Evolutionary conservation across 768 basidiomycete genomes (phyloP), one percentile per base, ranked within the genome.

Genomic region (Calocybe gangraenosa): DNA sequence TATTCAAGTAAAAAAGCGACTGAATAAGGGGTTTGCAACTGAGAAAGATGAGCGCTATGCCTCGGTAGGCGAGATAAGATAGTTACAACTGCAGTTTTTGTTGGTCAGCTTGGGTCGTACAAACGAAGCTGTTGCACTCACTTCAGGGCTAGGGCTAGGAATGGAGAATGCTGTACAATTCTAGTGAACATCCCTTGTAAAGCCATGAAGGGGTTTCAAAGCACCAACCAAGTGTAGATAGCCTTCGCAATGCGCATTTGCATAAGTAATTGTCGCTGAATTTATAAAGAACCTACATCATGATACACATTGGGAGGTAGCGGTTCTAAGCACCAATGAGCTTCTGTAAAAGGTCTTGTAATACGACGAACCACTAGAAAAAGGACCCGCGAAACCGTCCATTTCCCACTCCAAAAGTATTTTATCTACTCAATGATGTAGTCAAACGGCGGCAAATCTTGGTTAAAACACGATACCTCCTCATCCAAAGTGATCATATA

Each of bases 391-490:
- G 70, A 67, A 19, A 59, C 46, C 1, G 61, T 60, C 62, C 65
- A 69, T 41, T 56, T 42, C 9, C 67, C 65, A 3, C 54, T 59
- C 70, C 71, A 74, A 50, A 71, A 74, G 41, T 69, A 63, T 37
- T 63, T 55, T 8, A 66, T 55, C 71, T 70, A 46, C 19, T 28
- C 18, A 13, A 44, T 17, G 34, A 36, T 13, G 23, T 14, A 20
- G 23, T 34, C 10, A 8, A n/a, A 33, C 14, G 25, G n/a, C n/a
- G 3, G n/a, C 21, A 18, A 10, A 43, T 34, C 7, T 30, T 32
- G 15, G 32, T 14, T 7, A 14, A 19, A 31, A 38, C 15, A 20
- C 40, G 28, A 14, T 49, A 65, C 70, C 60, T 72, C 70, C 35
- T 68, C 60, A 32, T 67, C 63, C 7, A 72, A 46, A 9, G 69